Evolutionary conservation across 1,284 basidiomycete species (phyloP).

Genomic region (Ganoderma lucidum): DNA sequence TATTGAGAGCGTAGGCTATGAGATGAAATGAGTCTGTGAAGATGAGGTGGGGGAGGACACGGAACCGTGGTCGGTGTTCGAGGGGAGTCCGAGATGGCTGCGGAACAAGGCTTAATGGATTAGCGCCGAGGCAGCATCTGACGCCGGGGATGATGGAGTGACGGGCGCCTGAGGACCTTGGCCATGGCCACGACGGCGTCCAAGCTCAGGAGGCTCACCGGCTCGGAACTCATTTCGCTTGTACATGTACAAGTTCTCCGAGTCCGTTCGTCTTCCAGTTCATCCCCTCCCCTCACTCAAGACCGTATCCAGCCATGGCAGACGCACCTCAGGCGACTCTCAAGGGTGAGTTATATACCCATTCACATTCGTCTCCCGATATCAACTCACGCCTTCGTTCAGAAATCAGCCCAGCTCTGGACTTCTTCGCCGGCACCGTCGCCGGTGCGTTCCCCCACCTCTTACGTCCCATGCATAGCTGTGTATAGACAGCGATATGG

Average conservation of each 20-base stretch:
- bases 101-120: neutral
- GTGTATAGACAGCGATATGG: neutral
- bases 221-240: slow-evolving; percentile 9
- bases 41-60: neutral
- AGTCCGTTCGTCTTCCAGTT: too few species aligned
- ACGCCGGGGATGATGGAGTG: neutral
- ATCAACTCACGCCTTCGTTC: slow-evolving; percentile 6
- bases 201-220: neutral
- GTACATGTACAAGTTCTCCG: neutral
- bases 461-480: neutral
- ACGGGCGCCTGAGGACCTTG: slow-evolving; percentile 11
- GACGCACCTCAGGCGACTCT: slow-evolving; percentile 7
- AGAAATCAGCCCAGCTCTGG: slow-evolving; percentile 58
- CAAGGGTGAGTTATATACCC: slow-evolving; percentile 11
- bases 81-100: neutral
- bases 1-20: neutral
- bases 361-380: neutral
- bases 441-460: slow-evolving; percentile 49
- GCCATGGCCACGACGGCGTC: slow-evolving; percentile 9
- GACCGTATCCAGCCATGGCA: slow-evolving; percentile 9
- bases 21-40: neutral
- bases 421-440: slow-evolving; percentile 81
- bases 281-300: neutral
- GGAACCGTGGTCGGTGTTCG: neutral
- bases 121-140: neutral